phyloP scores from a whole-genome alignment of 495 filamentous ascomycete genomes.

The Penicillium arizonense region DNA sequence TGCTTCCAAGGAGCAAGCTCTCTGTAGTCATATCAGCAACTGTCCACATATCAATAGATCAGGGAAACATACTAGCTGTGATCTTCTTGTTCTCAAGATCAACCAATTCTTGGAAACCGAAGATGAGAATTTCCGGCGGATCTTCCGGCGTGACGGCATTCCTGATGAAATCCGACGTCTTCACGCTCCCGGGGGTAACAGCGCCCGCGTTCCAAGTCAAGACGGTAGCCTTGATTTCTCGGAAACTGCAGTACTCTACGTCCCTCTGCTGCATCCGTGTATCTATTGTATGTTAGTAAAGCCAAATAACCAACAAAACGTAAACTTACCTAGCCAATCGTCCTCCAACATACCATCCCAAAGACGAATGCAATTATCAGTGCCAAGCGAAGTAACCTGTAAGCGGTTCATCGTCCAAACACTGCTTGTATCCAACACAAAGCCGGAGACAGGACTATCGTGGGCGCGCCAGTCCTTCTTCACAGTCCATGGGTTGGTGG shows the following conservation, averaged over 20 bases:
- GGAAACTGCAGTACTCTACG: conserved; percentile 77
- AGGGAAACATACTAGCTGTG: conserved; percentile 71
- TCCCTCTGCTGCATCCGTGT: conserved; percentile 81
- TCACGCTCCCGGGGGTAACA: conserved; percentile 76
- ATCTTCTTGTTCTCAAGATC: conserved; percentile 96
- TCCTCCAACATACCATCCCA: conserved; percentile 96
- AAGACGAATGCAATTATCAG: conserved; percentile 77
- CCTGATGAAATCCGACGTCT: conserved; percentile 74
- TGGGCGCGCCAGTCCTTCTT: conserved; percentile 95
- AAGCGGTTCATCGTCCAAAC: conserved; percentile 82
- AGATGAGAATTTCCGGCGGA: conserved; percentile 86
- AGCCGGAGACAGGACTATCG: conserved; percentile 71
- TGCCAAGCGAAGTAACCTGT: conserved; percentile 86
- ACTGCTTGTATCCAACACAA: conserved; percentile 77
- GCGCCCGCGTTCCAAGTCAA: conserved; percentile 98
- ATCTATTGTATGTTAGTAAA: conserved; percentile 51
- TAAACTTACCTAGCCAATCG: conserved; percentile 75
- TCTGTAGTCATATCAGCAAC: conserved; percentile 42
- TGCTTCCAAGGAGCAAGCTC: conserved; percentile 61
- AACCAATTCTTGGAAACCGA: conserved; percentile 97
- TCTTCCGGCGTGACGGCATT: conserved; percentile 67
- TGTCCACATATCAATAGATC: not conserved
- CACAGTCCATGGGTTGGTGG: conserved; percentile 76
- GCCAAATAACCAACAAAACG: not conserved
- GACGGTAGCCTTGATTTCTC: conserved; percentile 72